Percentiles rank a stretch among this genome's conserved stretches.
Conservation (phyloP, 352 stramenopile genomes). For the Globisporangium emineosum region DNA sequence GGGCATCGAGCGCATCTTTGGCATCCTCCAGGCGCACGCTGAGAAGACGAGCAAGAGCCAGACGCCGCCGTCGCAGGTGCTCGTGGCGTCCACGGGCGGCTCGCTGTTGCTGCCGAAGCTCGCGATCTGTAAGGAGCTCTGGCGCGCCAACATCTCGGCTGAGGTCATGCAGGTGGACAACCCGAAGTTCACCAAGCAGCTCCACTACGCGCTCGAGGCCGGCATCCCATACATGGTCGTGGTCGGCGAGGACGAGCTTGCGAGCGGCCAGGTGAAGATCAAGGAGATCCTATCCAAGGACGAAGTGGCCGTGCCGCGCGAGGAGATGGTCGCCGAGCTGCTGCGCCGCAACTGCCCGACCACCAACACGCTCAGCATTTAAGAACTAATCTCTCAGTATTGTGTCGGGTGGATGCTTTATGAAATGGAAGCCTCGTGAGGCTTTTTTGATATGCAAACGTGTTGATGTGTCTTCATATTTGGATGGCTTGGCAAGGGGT, state of each 20-base stretch:
- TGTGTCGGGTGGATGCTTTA: neutral
- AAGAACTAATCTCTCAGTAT: constrained; percentile 10
- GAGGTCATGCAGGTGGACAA: constrained; percentile 96
- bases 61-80: constrained; percentile 77
- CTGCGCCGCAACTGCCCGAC: constrained; percentile 63
- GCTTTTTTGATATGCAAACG: neutral
- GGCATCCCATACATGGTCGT: constrained; percentile 98
- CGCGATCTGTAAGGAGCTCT: constrained; percentile 82
- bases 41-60: constrained; percentile 45
- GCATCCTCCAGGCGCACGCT: constrained; percentile 94
- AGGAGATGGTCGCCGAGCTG: constrained; percentile 71
- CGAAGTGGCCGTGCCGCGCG: constrained; percentile 75
- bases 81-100: constrained; percentile 92
- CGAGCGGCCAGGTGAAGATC: constrained; percentile 93
- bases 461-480: neutral
- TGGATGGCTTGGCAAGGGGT: neutral
- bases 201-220: constrained; percentile 93
- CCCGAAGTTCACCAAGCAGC: constrained; percentile 97
- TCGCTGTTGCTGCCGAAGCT: constrained; percentile 59
- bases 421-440: neutral
- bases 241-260: constrained; percentile 94
- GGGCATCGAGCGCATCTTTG: constrained; percentile 98
- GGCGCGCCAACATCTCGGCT: constrained; percentile 91
- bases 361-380: constrained; percentile 70
- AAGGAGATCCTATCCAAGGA: constrained; percentile 96